Evolutionary conservation across 805 yeast species (phyloP), one percentile per base, ranked within the genome.

Genomic region (Nakazawaea laoshanensis): DNA sequence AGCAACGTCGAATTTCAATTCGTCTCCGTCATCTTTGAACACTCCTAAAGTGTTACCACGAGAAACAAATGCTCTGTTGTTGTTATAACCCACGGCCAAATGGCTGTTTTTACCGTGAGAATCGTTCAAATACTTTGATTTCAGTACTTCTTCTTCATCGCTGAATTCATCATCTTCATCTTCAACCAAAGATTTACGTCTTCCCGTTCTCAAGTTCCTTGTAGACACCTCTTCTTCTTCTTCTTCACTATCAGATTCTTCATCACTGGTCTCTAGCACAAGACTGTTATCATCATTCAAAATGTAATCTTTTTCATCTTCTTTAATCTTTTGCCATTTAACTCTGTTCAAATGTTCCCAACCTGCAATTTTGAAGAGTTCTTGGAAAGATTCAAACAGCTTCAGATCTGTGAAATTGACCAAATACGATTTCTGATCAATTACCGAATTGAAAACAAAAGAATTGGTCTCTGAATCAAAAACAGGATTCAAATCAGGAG

Each of bases 41-140:
- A 87, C 87, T 21, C 95, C 95, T 36, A 87, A 61, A 42, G 73
- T 74, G 50, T 83, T 61, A 11, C 87, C 95, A 43, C 94, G 73
- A 0, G 81, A 77, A 19, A 87, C 88, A 50, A 70, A 87, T 1
- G 94, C 70, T 22, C 92, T 65, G 46, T 83, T 78, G 43, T 77
- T 77, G 35, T 67, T 68, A 40, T 59, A 70, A 1, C 94, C 88
- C 7, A 85, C 77, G 1, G 82, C 77, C 47, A 87, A 62, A 15
- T 74, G 76, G 32, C 73, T 67, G 50, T 86, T 86, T 30, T 61
- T 60, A 11, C 65, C 68, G 34, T 56, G 45, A 22, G 48, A 51
- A 29, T 40, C 31, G 24, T 39, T 42, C 39, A 42, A 38, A 23
- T 31, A 36, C 14, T 30, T 23, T 19, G 35, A 41, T 10, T 29